Base-by-base conservation (phyloP, 345 rosid genomes). In the Aquilaria yunnanensis region DNA sequence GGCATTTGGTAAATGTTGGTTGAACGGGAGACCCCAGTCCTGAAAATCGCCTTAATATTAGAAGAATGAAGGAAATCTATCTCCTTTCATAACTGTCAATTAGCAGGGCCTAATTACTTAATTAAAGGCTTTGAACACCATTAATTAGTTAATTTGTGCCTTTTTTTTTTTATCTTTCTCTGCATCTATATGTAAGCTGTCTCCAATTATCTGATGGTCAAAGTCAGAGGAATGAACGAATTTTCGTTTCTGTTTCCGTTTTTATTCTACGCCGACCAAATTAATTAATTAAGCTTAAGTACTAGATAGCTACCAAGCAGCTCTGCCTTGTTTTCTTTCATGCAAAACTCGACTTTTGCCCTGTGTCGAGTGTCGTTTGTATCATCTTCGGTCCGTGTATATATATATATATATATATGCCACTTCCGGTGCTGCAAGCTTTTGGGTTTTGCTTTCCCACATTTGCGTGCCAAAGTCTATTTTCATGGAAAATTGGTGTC, bases 11-110 rank as follows among this genome's bases (percentile, higher is more conserved):
- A 68, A 65, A 70, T 82, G 90, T 85, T 82, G 73, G 83, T 81
- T 81, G 88, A 83, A 81, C 62, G 77, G 88, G 86, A 79, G 77
- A 85, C 91, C 86, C 76, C 63, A 63, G 69, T 70, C 91, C 88
- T 60, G 54, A 75, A 68, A 64, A 60, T 77, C 79, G 86, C 83
- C 88, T 75, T 70, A 72, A 70, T 72, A 37, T 37, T 37, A 2
- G 43, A 37, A 71, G 59, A 67, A 67, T 82, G 79, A 82, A 74
- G 67, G 66, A 81, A 81, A 62, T 76, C 75, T 37, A 37, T 37
- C 43, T 9, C 43, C 43, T 4, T 68, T 78, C 80, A 56, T 16
- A 53, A 67, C 78, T 78, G 77, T 70, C 81, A 76, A 74, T 78
- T 70, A 23, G 23, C 23, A 23, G 23, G 23, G 23, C 23, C 23